Conservation (phyloP, 495 filamentous ascomycete species). For the Penicillium manginii region DNA sequence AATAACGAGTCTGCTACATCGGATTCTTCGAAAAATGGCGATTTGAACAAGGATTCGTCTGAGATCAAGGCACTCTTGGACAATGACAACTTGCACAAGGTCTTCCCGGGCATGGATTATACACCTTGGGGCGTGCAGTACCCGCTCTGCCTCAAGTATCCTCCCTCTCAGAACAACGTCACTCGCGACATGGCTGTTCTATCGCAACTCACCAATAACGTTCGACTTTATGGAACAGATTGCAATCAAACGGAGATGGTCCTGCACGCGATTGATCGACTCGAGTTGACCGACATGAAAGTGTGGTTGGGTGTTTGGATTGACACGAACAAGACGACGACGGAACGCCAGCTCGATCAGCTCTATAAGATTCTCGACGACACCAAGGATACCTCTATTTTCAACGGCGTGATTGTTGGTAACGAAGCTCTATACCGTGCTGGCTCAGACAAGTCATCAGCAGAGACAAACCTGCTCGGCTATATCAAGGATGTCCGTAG, state of each 20-base stretch:
- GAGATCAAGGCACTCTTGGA: slow-evolving; percentile 84
- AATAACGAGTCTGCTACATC: slow-evolving; percentile 33
- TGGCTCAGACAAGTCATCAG: slow-evolving; percentile 57
- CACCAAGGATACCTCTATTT: slow-evolving; percentile 63
- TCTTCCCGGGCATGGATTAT: slow-evolving; percentile 97
- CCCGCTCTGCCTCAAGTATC: slow-evolving; percentile 77
- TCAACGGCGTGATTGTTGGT: slow-evolving; percentile 87
- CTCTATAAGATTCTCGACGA: slow-evolving; percentile 80
- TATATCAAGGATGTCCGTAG: slow-evolving; percentile 68
- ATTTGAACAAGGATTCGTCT: slow-evolving; percentile 70
- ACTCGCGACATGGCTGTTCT: slow-evolving; percentile 91
- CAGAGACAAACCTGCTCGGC: slow-evolving; percentile 61
- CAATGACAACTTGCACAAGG: slow-evolving; percentile 81
- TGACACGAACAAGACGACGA: slow-evolving; percentile 82
- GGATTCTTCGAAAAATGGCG: slow-evolving; percentile 61
- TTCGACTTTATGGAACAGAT: slow-evolving; percentile 94
- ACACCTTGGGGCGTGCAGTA: slow-evolving; percentile 91
- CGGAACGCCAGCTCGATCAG: slow-evolving; percentile 74
- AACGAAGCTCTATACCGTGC: slow-evolving; percentile 90
- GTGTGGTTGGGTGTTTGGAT: slow-evolving; percentile 97
- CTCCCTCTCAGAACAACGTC: slow-evolving; percentile 89
- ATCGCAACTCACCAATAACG: slow-evolving; percentile 84
- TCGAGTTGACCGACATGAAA: slow-evolving; percentile 78
- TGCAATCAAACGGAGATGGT: slow-evolving; percentile 98
- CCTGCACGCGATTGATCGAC: slow-evolving; percentile 74